Percentiles rank a stretch among this genome's conserved stretches.
These are phyloP conservation scores for Fusarium sp. DNA, from an alignment of 2,329 filamentous ascomycete species.

Conservation along the genomic window DNA sequence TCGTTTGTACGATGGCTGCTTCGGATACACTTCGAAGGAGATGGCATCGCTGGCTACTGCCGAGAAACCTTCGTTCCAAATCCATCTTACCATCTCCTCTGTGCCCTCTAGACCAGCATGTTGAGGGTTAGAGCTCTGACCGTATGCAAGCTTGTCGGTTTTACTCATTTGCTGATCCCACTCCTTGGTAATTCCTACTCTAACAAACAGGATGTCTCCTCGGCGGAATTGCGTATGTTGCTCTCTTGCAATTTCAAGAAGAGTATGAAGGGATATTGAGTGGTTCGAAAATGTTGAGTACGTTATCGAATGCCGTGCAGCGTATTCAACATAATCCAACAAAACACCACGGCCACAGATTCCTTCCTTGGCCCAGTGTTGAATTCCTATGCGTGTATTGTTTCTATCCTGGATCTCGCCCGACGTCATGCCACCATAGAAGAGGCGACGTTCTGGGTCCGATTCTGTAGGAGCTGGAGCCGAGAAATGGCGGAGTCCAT, in stretches of 20 bases:
- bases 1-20: background rate
- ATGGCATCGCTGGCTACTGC: slow-evolving; percentile 8
- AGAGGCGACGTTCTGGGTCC: slow-evolving; percentile 1
- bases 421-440: slow-evolving; percentile 11
- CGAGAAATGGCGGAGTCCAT: slow-evolving; percentile 11
- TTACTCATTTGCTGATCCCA: slow-evolving; percentile 11
- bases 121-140: slow-evolving; percentile 1
- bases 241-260: background rate
- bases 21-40: slow-evolving; percentile 10
- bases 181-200: background rate
- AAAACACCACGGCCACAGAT: slow-evolving; percentile 14
- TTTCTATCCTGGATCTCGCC: slow-evolving; percentile 8
- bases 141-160: slow-evolving; percentile 4
- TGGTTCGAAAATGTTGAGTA: slow-evolving; percentile 10
- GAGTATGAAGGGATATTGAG: background rate
- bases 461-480: slow-evolving; percentile 1
- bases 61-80: slow-evolving; percentile 12
- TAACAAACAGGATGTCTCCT: background rate
- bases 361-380: slow-evolving; percentile 12
- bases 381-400: slow-evolving; percentile 1
- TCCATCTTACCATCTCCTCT: slow-evolving; percentile 15
- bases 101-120: slow-evolving; percentile 14
- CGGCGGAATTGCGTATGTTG: background rate
- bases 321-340: slow-evolving; percentile 6
- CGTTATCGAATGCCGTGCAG: background rate